A percentile compares a stretch with the other conserved stretches of the same genome.
Evolutionary conservation across 1,139 yeast genomes (phyloP).

Genomic region (Suhomyces wounanorum): DNA sequence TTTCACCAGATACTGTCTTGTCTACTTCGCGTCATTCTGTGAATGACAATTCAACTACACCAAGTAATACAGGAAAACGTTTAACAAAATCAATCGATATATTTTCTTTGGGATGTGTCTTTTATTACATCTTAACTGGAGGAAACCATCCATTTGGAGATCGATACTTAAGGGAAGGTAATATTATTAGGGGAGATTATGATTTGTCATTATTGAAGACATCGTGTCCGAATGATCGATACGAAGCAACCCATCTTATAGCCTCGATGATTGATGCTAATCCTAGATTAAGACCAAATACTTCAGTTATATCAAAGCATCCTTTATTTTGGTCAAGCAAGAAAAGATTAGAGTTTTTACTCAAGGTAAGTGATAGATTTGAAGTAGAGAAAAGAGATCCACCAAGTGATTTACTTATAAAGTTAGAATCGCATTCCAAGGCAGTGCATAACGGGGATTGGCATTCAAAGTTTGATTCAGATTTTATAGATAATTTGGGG

Average conservation of each 20-base stretch:
- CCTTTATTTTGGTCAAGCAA: slow-evolving; percentile 86
- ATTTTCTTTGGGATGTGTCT: slow-evolving; percentile 93
- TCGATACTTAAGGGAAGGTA: slow-evolving; percentile 81
- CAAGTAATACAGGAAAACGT: slow-evolving; percentile 41
- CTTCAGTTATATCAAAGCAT: slow-evolving; percentile 67
- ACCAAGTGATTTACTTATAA: slow-evolving; percentile 63
- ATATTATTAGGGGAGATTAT: slow-evolving; percentile 75
- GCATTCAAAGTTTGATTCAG: slow-evolving; percentile 70
- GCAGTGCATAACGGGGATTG: slow-evolving; percentile 72
- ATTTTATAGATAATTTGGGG: slow-evolving; percentile 80
- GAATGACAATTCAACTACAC: slow-evolving; percentile 3
- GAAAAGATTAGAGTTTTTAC: slow-evolving; percentile 75
- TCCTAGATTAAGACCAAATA: slow-evolving; percentile 75
- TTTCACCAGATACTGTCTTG: slow-evolving; percentile 44
- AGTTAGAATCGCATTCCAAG: slow-evolving; percentile 58
- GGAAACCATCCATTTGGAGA: slow-evolving; percentile 98
- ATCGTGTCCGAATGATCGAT: slow-evolving; percentile 46
- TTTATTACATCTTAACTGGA: slow-evolving; percentile 76
- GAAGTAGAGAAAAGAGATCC: slow-evolving; percentile 89
- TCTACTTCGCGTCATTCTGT: slow-evolving; percentile 22
- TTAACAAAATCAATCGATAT: slow-evolving; percentile 91
- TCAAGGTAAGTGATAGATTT: slow-evolving; percentile 87
- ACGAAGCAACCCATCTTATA: slow-evolving; percentile 75
- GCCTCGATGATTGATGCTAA: slow-evolving; percentile 67
- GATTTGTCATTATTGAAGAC: slow-evolving; percentile 48